A percentile compares a stretch with the other conserved stretches of the same genome.
Evolutionary conservation across 2,329 filamentous ascomycete species (phyloP).

Genomic region (Trichoderma sp.): DNA sequence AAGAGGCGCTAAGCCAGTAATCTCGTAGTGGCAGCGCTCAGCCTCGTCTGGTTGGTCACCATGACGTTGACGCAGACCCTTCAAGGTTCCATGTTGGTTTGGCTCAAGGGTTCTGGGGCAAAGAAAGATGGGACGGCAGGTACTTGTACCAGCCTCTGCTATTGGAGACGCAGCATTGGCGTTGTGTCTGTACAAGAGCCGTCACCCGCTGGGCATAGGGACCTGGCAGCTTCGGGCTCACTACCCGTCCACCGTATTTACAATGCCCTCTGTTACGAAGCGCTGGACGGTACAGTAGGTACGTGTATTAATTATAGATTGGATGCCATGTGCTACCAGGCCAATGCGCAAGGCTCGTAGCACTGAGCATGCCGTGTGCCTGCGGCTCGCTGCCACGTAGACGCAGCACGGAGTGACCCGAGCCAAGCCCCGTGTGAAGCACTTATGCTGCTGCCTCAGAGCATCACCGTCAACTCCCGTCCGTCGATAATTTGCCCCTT

Average conservation of each 20-base stretch:
- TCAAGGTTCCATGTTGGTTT: not conserved
- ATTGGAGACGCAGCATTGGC: not conserved
- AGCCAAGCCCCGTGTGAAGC: not conserved
- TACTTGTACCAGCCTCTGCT: not conserved
- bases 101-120: not conserved
- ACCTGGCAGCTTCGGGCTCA: not conserved
- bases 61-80: slow-evolving; percentile 10
- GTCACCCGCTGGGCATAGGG: not conserved
- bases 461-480: not conserved
- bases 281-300: not conserved
- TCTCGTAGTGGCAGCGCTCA: not conserved
- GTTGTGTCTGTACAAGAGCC: not conserved
- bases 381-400: slow-evolving; percentile 17
- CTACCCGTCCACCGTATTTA: not conserved
- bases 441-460: not conserved
- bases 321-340: not conserved
- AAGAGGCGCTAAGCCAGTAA: not conserved
- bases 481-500: not conserved
- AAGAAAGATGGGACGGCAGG: not conserved
- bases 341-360: not conserved
- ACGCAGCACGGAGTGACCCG: not conserved
- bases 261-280: not conserved
- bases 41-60: slow-evolving; percentile 12
- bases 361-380: not conserved
- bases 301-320: not conserved